A percentile compares a stretch with the other conserved stretches of the same genome.
These are phyloP conservation scores for Fusarium sp. DNA, from an alignment of 2,329 filamentous ascomycete genomes.

Conservation along the genomic window DNA sequence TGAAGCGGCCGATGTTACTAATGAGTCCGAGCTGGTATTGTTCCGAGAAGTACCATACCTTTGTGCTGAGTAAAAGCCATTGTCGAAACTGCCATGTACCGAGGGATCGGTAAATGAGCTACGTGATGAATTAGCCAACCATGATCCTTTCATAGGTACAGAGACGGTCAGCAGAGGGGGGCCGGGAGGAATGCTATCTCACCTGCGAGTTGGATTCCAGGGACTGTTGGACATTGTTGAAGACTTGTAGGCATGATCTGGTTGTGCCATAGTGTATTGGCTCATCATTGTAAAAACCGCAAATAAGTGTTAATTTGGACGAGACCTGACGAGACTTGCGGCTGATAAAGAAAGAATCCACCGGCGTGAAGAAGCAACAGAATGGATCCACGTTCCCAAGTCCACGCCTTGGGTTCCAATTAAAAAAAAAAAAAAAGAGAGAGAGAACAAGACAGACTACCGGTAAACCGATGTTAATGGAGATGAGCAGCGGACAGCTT, in stretches of 20 bases:
- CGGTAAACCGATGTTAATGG: conserved; percentile 36
- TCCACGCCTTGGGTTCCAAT: conserved; percentile 40
- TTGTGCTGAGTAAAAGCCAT: conserved; percentile 49
- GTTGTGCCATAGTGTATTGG: conserved; percentile 56
- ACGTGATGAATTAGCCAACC: conserved; percentile 40
- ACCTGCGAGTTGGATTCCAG: conserved; percentile 64
- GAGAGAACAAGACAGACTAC: conserved; percentile 24
- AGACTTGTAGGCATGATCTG: conserved; percentile 59
- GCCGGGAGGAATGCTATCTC: conserved; percentile 45
- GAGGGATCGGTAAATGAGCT: conserved; percentile 47
- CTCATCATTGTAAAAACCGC: conserved; percentile 47
- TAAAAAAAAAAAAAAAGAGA: conserved; percentile 39
- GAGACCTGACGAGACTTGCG: conserved; percentile 41
- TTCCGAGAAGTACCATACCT: conserved; percentile 48
- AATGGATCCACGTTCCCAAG: conserved; percentile 10
- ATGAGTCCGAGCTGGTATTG: conserved; percentile 26
- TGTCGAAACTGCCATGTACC: conserved; percentile 49
- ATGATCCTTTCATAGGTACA: neutral
- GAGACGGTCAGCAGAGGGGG: conserved; percentile 5
- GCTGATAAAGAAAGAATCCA: conserved; percentile 46
- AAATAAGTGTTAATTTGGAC: conserved; percentile 37
- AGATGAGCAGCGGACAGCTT: conserved; percentile 29
- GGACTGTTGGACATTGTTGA: conserved; percentile 57
- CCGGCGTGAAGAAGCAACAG: conserved; percentile 38
- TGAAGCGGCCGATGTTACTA: conserved; percentile 49